phyloP scores from a whole-genome alignment of 1,284 basidiomycete species.

The Coniferiporia sulphurascens region DNA sequence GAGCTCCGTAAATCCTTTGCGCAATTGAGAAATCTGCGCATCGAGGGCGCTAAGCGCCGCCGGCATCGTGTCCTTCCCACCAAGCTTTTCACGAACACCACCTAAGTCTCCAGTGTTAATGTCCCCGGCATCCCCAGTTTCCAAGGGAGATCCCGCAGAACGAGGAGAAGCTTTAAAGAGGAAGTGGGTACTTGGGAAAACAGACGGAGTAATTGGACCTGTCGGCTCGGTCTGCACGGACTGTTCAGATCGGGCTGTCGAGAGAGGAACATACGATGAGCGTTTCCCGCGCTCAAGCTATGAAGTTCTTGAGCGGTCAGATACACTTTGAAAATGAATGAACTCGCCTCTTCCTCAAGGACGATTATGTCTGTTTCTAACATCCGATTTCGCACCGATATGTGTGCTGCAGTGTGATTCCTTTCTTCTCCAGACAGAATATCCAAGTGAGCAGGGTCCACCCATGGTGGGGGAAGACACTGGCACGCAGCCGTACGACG shows the following conservation, averaged over 20 bases:
- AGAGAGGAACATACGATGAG: not conserved
- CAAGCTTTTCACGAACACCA: not conserved
- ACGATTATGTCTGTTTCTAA: not conserved
- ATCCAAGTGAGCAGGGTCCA: not conserved
- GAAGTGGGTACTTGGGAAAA: not conserved
- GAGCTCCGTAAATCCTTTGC: conserved; percentile 2
- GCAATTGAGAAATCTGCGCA: conserved; percentile 5
- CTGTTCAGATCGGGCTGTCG: not conserved
- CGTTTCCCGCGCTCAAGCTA: conserved; percentile 1
- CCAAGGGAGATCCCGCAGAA: not conserved
- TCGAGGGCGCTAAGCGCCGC: conserved; percentile 2
- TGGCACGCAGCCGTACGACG: conserved; percentile 3
- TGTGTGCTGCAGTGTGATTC: not conserved
- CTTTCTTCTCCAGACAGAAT: conserved; percentile 7
- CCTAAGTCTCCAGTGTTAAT: not conserved
- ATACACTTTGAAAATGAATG: not conserved
- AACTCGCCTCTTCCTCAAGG: conserved; percentile 1
- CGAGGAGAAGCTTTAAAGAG: not conserved
- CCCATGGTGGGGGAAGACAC: not conserved
- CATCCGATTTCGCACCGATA: not conserved
- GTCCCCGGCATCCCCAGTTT: not conserved
- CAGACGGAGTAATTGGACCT: not conserved
- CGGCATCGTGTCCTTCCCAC: not conserved
- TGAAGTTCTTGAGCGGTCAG: not conserved
- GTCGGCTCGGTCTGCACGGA: conserved; percentile 3